A percentile compares a stretch with the other conserved stretches of the same genome.
Conservation (phyloP, 1,284 basidiomycete species). For the Somion occarium region DNA sequence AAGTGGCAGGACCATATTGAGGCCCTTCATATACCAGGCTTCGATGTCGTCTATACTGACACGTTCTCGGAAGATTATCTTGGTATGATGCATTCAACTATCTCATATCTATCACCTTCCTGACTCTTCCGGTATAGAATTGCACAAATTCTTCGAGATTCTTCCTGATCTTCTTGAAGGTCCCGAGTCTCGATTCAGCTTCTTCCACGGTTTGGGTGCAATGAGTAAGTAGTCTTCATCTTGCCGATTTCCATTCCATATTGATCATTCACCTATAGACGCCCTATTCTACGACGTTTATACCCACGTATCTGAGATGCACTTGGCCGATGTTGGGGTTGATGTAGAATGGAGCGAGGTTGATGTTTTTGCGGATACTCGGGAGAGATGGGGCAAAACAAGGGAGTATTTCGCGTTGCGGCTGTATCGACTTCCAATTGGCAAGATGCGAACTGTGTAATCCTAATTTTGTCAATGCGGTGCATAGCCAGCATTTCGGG, state of each 20-base stretch:
- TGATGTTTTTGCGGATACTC: conserved; percentile 45
- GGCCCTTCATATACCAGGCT: conserved; percentile 56
- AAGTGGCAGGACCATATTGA: conserved; percentile 88
- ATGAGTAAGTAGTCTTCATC: conserved; percentile 59
- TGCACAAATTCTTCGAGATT: conserved; percentile 80
- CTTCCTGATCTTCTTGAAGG: conserved; percentile 81
- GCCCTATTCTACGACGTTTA: conserved; percentile 90
- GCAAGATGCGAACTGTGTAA: conserved; percentile 30
- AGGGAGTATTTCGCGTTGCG: conserved; percentile 70
- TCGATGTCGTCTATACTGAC: conserved; percentile 93
- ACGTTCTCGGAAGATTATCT: conserved; percentile 90
- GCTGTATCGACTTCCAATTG: conserved; percentile 61
- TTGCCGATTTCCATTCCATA: not conserved
- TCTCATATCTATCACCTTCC: not conserved
- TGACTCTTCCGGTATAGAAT: conserved; percentile 37
- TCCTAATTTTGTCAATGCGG: not conserved
- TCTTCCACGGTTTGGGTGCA: conserved; percentile 96
- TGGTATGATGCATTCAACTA: conserved; percentile 34
- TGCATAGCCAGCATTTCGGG: too few relatives aligned
- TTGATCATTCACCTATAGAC: conserved; percentile 41
- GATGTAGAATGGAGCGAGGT: conserved; percentile 73
- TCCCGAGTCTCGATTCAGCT: conserved; percentile 80
- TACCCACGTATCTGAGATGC: conserved; percentile 80
- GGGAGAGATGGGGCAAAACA: conserved; percentile 63
- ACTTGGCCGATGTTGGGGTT: conserved; percentile 79